A percentile compares a stretch with the other conserved stretches of the same genome.
These are phyloP conservation scores for Xylaria sp. DNA, from an alignment of 2,329 filamentous ascomycete genomes.

Conservation along the genomic window DNA sequence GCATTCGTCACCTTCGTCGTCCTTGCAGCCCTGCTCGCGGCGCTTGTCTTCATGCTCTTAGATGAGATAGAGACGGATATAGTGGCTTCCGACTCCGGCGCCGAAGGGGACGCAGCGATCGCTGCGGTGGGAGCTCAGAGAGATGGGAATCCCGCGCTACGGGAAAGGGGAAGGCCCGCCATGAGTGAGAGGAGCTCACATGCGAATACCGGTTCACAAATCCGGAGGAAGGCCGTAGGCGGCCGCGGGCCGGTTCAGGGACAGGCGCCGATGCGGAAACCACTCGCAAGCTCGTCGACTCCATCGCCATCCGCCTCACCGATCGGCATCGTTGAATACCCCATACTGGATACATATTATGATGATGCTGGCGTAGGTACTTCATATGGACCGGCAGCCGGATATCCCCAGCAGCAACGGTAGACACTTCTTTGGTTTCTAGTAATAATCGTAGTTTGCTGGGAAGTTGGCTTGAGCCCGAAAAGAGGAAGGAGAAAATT, in stretches of 20 bases:
- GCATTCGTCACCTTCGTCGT: conserved; percentile 70
- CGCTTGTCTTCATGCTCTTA: conserved; percentile 59
- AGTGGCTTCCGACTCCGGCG: not conserved
- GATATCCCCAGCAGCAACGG: not conserved
- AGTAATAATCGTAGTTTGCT: not conserved
- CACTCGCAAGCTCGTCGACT: conserved; percentile 6
- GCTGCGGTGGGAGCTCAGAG: not conserved
- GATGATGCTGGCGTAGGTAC: not conserved
- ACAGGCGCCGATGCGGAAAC: conserved; percentile 9
- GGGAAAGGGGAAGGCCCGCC: conserved; percentile 18
- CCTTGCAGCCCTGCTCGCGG: conserved; percentile 63
- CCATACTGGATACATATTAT: not conserved
- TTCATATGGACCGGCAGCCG: not conserved
- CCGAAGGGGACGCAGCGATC: not conserved
- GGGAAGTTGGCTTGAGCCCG: not conserved
- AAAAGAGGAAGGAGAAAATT: not conserved
- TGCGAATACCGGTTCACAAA: not conserved
- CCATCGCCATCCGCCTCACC: not conserved
- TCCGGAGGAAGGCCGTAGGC: not conserved
- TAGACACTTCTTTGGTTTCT: not conserved
- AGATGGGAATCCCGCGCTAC: not conserved
- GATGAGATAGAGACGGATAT: conserved; percentile 55
- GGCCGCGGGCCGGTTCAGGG: not conserved
- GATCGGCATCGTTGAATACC: not conserved
- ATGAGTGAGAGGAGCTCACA: not conserved